Percentiles rank a stretch among this genome's conserved stretches.
Conservation (phyloP, 257 asterid species). For the Eustoma russellianum region DNA sequence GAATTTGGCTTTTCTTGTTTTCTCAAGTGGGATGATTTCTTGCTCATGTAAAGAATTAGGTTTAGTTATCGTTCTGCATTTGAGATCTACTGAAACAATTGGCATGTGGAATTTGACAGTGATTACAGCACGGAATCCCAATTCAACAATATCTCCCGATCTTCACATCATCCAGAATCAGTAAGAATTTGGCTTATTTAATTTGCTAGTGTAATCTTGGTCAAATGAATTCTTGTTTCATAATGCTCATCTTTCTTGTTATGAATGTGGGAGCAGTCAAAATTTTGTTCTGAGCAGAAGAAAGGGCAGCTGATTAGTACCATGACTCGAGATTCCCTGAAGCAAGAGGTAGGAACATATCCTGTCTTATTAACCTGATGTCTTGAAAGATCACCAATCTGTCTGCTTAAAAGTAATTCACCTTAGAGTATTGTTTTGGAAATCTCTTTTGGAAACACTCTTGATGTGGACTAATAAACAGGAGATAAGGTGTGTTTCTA, state of each 20-base stretch:
- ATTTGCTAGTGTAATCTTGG: background rate
- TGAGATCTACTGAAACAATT: too few relatives aligned
- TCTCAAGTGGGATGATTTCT: too few relatives aligned
- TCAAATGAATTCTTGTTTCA: background rate
- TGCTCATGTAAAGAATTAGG: too few relatives aligned
- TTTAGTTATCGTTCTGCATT: too few relatives aligned
- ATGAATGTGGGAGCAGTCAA: constrained; percentile 22
- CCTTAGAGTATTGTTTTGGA: too few relatives aligned
- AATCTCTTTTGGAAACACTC: too few relatives aligned
- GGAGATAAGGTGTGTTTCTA: too few relatives aligned
- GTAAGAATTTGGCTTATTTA: constrained; percentile 7
- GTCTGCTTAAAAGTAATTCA: too few relatives aligned
- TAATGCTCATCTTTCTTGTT: background rate
- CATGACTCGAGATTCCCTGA: constrained; percentile 33
- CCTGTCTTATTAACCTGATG: background rate
- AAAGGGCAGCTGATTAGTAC: constrained; percentile 39
- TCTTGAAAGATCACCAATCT: too few relatives aligned
- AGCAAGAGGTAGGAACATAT: constrained; percentile 31
- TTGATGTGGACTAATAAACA: too few relatives aligned
- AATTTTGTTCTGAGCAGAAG: constrained; percentile 24
- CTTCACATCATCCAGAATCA: constrained; percentile 12
- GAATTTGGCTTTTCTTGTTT: too few relatives aligned
- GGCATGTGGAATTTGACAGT: background rate
- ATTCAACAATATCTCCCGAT: constrained; percentile 11
- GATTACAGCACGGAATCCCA: constrained; percentile 14